A percentile compares a stretch with the other conserved stretches of the same genome.
Conservation (phyloP, 257 asterid genomes). For the Plectranthus barbatus region DNA sequence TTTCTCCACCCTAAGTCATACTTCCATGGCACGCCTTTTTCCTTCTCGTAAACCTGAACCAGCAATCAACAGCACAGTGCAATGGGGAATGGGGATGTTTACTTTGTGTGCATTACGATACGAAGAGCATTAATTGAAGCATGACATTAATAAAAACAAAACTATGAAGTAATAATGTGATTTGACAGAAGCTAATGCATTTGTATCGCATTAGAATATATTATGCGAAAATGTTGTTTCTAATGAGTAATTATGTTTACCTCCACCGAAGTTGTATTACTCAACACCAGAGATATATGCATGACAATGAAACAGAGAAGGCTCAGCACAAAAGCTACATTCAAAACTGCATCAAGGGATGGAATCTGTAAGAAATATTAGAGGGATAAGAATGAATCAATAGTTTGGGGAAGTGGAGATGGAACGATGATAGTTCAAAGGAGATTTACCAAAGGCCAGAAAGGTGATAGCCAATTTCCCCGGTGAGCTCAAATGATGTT, state of each 20-base stretch:
- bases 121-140: too few relatives aligned
- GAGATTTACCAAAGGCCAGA: too few relatives aligned
- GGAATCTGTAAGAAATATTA: constrained; percentile 59
- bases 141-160: too few relatives aligned
- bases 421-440: background rate
- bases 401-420: background rate
- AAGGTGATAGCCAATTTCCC: too few relatives aligned
- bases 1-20: constrained; percentile 70
- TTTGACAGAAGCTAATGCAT: too few relatives aligned
- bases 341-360: constrained; percentile 82
- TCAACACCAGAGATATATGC: constrained; percentile 56
- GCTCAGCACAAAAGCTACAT: constrained; percentile 79
- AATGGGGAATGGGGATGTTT: constrained; percentile 4
- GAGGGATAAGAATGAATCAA: constrained; percentile 35
- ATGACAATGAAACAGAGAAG: constrained; percentile 81
- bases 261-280: constrained; percentile 90
- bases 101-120: too few relatives aligned
- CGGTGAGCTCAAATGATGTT: constrained; percentile 29
- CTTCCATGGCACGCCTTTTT: constrained; percentile 47
- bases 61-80: constrained; percentile 4
- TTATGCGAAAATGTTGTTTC: background rate
- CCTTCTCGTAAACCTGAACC: constrained; percentile 78
- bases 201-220: background rate
- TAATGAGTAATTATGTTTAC: constrained; percentile 23
- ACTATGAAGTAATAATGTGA: too few relatives aligned